Conservation (phyloP, 208 protist species). For the Leishmania major region DNA sequence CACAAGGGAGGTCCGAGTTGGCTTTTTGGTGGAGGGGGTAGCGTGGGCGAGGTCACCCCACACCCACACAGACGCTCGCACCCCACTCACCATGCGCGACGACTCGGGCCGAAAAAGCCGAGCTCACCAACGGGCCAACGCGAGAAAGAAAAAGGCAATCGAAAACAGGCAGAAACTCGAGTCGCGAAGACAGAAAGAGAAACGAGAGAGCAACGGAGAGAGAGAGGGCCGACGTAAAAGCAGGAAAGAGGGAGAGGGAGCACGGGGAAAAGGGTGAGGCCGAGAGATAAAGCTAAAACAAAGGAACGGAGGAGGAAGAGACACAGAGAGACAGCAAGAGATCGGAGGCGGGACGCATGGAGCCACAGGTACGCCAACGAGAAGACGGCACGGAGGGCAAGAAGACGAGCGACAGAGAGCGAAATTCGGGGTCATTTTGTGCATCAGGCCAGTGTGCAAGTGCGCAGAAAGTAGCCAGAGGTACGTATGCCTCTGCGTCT, state of each 20-base stretch:
- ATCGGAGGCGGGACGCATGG: too few species aligned
- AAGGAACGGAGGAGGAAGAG: not conserved
- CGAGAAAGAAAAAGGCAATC: not conserved
- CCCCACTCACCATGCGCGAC: too few species aligned
- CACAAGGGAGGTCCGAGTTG: too few species aligned
- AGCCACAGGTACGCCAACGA: not conserved
- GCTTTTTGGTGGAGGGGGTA: too few species aligned
- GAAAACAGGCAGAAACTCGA: not conserved
- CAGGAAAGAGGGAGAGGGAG: slow-evolving; percentile 6
- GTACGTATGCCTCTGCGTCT: not conserved
- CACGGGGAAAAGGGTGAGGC: not conserved
- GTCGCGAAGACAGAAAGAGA: too few species aligned
- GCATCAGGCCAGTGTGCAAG: not conserved
- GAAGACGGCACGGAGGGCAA: not conserved
- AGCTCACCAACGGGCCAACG: too few species aligned
- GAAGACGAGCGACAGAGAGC: not conserved
- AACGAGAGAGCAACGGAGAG: too few species aligned
- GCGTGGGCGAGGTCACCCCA: too few species aligned
- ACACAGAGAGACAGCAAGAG: not conserved
- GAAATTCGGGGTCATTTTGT: not conserved
- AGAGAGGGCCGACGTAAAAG: too few species aligned
- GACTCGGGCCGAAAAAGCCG: too few species aligned
- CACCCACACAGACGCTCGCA: too few species aligned
- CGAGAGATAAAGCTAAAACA: not conserved
- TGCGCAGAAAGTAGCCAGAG: not conserved